phyloP scores from a whole-genome alignment of 805 yeast genomes.

The Pichia ethanolica region DNA sequence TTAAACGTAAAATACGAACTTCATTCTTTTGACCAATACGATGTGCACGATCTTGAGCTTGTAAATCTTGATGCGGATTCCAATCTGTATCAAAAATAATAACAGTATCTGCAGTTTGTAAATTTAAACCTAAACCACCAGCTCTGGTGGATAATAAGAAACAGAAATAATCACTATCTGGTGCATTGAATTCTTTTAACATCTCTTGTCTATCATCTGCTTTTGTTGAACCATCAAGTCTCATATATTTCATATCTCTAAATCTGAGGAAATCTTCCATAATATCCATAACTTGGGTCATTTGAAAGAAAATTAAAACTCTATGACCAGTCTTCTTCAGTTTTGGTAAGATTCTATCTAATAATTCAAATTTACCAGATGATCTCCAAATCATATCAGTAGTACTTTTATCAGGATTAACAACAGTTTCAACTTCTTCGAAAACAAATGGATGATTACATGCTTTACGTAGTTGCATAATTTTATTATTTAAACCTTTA shows the following conservation, averaged over 20 bases:
- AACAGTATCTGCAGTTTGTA: constrained; percentile 84
- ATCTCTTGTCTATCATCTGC: constrained; percentile 76
- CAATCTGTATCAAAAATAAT: constrained; percentile 83
- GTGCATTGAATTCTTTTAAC: constrained; percentile 69
- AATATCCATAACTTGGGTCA: constrained; percentile 86
- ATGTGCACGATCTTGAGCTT: constrained; percentile 87
- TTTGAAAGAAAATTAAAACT: constrained; percentile 76
- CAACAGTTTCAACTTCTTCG: constrained; percentile 68
- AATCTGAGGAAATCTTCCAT: constrained; percentile 77
- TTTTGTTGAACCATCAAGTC: constrained; percentile 78
- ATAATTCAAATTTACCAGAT: constrained; percentile 73
- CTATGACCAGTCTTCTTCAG: constrained; percentile 69
- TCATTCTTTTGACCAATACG: constrained; percentile 87
- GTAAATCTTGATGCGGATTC: constrained; percentile 90
- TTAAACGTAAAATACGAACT: constrained; percentile 72
- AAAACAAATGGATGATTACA: constrained; percentile 86
- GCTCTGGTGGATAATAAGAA: constrained; percentile 80
- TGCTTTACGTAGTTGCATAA: constrained; percentile 79
- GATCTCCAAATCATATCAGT: constrained; percentile 67
- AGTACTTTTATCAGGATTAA: constrained; percentile 56
- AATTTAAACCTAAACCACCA: constrained; percentile 81
- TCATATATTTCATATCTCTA: constrained; percentile 58
- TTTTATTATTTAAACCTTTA: constrained; percentile 71
- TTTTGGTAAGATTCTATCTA: constrained; percentile 70
- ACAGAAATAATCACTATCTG: constrained; percentile 68